These are phyloP conservation scores for Pseudomonodictys pantanalensis DNA, from an alignment of 495 filamentous ascomycete species.

Conservation along the genomic window DNA sequence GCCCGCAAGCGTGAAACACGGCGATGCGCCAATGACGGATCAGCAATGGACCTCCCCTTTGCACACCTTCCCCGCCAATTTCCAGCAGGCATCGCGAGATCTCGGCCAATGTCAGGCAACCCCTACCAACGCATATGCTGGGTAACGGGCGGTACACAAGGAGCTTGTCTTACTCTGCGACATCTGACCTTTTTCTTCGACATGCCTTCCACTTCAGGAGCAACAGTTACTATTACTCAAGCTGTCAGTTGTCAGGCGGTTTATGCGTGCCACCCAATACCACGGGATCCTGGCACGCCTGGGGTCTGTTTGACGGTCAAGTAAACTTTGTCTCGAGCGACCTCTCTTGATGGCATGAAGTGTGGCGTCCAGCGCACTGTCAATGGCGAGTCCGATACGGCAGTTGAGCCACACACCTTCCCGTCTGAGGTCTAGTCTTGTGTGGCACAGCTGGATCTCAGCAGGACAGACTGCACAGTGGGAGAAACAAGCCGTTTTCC, in stretches of 20 bases:
- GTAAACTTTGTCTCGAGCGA: too few relatives aligned
- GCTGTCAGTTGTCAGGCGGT: conserved; percentile 3
- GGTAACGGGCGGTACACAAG: background rate
- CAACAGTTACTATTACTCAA: background rate
- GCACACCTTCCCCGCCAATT: background rate
- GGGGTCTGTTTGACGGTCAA: too few relatives aligned
- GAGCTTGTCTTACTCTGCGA: conserved; percentile 21
- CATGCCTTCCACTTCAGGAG: conserved; percentile 2
- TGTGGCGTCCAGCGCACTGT: too few relatives aligned
- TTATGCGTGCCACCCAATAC: background rate
- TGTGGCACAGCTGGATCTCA: conserved; percentile 12
- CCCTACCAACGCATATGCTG: background rate
- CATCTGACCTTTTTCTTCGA: conserved; percentile 4
- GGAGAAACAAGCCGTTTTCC: background rate
- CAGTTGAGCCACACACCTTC: background rate
- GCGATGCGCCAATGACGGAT: conserved; percentile 3
- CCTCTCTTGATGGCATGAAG: too few relatives aligned
- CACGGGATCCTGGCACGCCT: background rate
- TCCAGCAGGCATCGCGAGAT: background rate
- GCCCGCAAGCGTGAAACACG: conserved; percentile 2
- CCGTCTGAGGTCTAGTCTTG: background rate
- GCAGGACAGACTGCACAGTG: background rate
- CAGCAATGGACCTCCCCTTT: background rate
- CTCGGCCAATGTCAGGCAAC: background rate
- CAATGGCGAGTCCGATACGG: background rate